These are phyloP conservation scores for Eutrema japonicum DNA, from an alignment of 345 rosid species.

Conservation along the genomic window DNA sequence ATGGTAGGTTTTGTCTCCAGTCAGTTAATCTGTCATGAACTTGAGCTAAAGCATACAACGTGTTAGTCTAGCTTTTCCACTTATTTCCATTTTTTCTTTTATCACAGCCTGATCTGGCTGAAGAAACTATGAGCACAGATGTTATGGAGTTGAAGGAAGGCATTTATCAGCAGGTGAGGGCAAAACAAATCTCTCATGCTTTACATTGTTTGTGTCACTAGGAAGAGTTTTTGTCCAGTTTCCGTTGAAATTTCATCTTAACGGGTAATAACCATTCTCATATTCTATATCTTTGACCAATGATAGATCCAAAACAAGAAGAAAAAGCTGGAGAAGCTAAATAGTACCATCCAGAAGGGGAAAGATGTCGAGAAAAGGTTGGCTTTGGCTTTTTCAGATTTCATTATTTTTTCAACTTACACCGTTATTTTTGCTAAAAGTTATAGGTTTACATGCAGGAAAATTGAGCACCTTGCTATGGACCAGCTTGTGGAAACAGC, in stretches of 20 bases:
- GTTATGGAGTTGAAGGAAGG: slow-evolving; percentile 70
- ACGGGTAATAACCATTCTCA: slow-evolving; percentile 7
- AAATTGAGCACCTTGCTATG: slow-evolving; percentile 72
- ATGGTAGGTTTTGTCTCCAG: slow-evolving; percentile 58
- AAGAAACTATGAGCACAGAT: slow-evolving; percentile 68
- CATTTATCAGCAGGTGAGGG: slow-evolving; percentile 70
- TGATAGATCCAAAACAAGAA: slow-evolving; percentile 65
- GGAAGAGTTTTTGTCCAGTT: neutral
- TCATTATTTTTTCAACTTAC: slow-evolving; percentile 8
- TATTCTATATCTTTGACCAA: slow-evolving; percentile 33
- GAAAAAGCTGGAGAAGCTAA: slow-evolving; percentile 65
- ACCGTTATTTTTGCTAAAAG: slow-evolving; percentile 28
- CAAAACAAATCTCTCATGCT: neutral
- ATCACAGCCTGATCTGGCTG: slow-evolving; percentile 89
- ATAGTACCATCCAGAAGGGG: slow-evolving; percentile 55
- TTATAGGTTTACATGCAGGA: slow-evolving; percentile 58
- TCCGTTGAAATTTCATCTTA: slow-evolving; percentile 10
- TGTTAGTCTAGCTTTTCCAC: slow-evolving; percentile 13
- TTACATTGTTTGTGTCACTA: neutral
- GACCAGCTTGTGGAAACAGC: slow-evolving; percentile 88
- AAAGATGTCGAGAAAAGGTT: slow-evolving; percentile 70
- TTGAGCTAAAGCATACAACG: slow-evolving; percentile 3
- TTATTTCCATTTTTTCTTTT: slow-evolving; percentile 7
- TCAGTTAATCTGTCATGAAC: slow-evolving; percentile 8
- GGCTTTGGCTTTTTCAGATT: slow-evolving; percentile 32